These are phyloP conservation scores for Blattamonas nauphoetae DNA, from an alignment of 78 protist species.

Conservation along the genomic window DNA sequence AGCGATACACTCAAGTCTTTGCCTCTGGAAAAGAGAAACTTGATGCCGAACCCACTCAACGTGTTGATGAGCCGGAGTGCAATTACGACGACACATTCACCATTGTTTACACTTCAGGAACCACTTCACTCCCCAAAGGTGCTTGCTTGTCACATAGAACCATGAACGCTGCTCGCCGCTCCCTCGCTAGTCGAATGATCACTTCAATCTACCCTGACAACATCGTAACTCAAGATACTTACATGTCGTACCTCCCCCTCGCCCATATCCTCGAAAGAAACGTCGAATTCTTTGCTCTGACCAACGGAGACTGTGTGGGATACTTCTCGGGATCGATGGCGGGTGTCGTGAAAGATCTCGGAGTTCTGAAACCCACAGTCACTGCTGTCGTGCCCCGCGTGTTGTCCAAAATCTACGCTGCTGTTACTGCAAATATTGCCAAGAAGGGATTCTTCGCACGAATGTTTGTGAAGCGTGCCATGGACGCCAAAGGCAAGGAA, in stretches of 20 bases:
- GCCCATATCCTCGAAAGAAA: background rate
- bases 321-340: background rate
- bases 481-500: background rate
- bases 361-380: background rate
- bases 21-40: background rate
- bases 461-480: background rate
- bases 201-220: no score
- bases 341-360: background rate
- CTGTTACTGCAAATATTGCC: background rate
- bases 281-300: background rate
- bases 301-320: background rate
- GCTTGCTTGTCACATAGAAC: background rate
- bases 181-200: background rate
- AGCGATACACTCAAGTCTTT: background rate
- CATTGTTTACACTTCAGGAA: background rate
- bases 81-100: background rate
- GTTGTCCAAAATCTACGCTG: background rate
- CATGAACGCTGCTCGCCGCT: background rate
- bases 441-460: background rate
- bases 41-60: no score
- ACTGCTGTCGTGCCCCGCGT: background rate
- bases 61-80: background rate
- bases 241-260: background rate
- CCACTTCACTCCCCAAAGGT: background rate
- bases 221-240: no score